These are phyloP conservation scores for Globisporangium carolinianum DNA, from an alignment of 352 stramenopile species.

Conservation along the genomic window DNA sequence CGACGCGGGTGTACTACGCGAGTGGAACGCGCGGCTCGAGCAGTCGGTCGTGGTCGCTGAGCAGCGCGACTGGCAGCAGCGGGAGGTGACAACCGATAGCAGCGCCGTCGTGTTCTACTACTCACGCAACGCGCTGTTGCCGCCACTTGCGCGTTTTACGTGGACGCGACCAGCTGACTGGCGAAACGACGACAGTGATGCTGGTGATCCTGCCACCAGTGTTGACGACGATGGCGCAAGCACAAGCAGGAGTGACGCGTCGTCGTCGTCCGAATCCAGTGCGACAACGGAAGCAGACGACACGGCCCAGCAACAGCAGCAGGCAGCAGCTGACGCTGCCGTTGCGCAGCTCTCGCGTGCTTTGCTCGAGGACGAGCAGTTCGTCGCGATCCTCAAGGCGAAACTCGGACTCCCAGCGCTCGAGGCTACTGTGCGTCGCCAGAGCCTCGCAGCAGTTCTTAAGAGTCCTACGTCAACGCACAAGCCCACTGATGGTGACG, in stretches of 20 bases:
- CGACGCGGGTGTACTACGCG: slow-evolving; percentile 11
- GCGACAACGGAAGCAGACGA: slow-evolving; percentile 1
- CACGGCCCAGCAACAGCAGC: slow-evolving; percentile 14
- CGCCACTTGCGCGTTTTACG: slow-evolving; percentile 26
- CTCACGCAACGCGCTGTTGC: slow-evolving; percentile 44
- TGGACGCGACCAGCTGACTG: slow-evolving; percentile 44
- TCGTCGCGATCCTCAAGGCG: slow-evolving; percentile 42
- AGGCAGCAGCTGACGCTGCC: slow-evolving; percentile 15
- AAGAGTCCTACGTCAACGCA: no score
- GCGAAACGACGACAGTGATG: slow-evolving; percentile 14
- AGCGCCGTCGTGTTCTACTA: slow-evolving; percentile 63
- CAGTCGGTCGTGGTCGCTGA: slow-evolving; percentile 38
- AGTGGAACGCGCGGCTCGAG: slow-evolving; percentile 47
- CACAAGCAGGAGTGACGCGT: slow-evolving; percentile 6
- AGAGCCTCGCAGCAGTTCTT: neutral
- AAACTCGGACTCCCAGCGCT: slow-evolving; percentile 46
- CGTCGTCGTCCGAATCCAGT: slow-evolving; percentile 1
- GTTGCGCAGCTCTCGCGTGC: slow-evolving; percentile 25
- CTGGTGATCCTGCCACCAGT: slow-evolving; percentile 2
- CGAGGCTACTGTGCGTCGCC: slow-evolving; percentile 2
- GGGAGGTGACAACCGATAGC: slow-evolving; percentile 40
- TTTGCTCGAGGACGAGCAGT: slow-evolving; percentile 53
- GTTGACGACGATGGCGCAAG: slow-evolving; percentile 10
- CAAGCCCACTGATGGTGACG: neutral
- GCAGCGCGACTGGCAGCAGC: slow-evolving; percentile 50